Evolutionary conservation across 768 basidiomycete species (phyloP), one percentile per base, ranked within the genome.

Genomic region (Tricholomella constricta): DNA sequence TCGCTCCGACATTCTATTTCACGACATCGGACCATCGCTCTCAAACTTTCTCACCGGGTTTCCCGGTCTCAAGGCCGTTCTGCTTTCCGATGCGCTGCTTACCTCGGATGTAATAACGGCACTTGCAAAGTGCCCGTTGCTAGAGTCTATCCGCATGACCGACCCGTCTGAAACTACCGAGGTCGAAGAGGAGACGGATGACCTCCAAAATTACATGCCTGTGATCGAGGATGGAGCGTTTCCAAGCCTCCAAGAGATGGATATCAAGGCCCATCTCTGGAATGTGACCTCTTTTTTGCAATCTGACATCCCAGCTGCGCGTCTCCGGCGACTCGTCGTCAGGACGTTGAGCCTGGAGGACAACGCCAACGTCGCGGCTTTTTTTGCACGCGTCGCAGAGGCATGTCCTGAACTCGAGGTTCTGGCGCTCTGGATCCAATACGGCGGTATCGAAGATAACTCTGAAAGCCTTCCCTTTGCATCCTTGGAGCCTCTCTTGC

Each of bases 161-260:
- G 38, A 52, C 14, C 17, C 38, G 1, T 25, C 44, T 17, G 45
- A 42, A 29, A 37, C 27, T 19, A 17, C 31, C 26, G 35, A 38
- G 9, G 12, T 14, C 6, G 25, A 20, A 14, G 42, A 49, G 17
- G 56, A 50, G 2, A 14, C 38, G 3, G 40, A 37, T 26, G 52
- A 53, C 47, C 48, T 57, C 25, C 40, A 57, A 41, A 53, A 57
- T 27, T 53, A 49, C 48, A 57, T 57, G 52, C 56, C 56, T 9
- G 47, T 46, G 10, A 15, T 57, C 8, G 48, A 42, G 8, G 36
- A 32, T 9, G 52, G 52, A 23, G 47, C 43, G 4, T 57, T 57
- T 38, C 56, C 51, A 20, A 40, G 35, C 40, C 47, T 57, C 37
- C 38, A 12, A 26, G 44, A 37, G 22, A 43, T 58, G 29, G n/a